Evolutionary conservation across 108 stramenopile species (phyloP).

Genomic region (Cyclotella distinguenda): DNA sequence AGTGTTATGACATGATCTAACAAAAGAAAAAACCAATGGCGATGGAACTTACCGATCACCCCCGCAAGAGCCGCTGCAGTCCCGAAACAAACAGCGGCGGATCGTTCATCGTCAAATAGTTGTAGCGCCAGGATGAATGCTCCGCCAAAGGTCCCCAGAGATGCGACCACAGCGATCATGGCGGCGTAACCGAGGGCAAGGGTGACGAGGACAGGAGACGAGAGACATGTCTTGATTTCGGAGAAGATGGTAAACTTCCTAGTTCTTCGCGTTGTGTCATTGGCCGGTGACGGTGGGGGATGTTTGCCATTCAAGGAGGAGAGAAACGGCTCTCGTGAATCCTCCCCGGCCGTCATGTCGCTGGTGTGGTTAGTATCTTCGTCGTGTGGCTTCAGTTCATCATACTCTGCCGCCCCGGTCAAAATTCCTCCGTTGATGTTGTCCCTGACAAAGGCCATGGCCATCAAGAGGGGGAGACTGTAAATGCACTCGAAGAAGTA

Average conservation of each 20-base stretch:
- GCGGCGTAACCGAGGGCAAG: constrained; percentile 38
- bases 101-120: constrained; percentile 41
- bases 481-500: constrained; percentile 37
- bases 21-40: background rate
- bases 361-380: no score
- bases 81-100: constrained; percentile 40
- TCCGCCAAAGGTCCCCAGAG: constrained; percentile 46
- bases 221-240: constrained; percentile 46
- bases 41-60: constrained; percentile 11
- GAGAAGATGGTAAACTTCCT: constrained; percentile 39
- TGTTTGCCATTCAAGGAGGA: background rate
- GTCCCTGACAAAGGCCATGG: constrained; percentile 43
- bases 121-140: constrained; percentile 40
- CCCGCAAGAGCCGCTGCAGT: constrained; percentile 41
- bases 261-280: background rate
- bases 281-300: background rate
- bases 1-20: constrained; percentile 20
- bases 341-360: constrained; percentile 3
- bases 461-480: constrained; percentile 27
- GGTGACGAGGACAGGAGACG: constrained; percentile 42
- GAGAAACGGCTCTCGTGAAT: background rate
- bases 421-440: constrained; percentile 39
- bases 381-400: no score
- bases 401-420: constrained; percentile 28
- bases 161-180: constrained; percentile 39